Conservation (phyloP, 75 land plant species). For the Azolla pinnata region DNA sequence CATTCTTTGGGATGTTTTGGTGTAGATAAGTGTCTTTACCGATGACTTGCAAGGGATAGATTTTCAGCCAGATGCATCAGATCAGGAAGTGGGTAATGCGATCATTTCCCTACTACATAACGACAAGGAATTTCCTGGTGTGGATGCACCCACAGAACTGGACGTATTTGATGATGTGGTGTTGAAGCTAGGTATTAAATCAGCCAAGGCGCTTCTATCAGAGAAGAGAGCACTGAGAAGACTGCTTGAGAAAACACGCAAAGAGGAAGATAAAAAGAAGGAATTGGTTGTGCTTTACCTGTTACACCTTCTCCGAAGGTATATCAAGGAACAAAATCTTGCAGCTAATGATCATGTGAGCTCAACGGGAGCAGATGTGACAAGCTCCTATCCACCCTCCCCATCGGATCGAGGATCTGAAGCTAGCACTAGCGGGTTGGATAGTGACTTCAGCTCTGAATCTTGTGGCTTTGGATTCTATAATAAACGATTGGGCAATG, state of each 20-base stretch:
- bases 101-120: constrained; percentile 39
- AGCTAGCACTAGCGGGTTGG: constrained; percentile 4
- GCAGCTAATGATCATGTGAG: constrained; percentile 10
- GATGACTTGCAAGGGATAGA: constrained; percentile 34
- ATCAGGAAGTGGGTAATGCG: constrained; percentile 62
- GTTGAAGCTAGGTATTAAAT: constrained; percentile 34
- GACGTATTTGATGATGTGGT: constrained; percentile 45
- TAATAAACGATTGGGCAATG: constrained; percentile 12
- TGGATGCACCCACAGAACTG: constrained; percentile 26
- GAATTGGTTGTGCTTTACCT: constrained; percentile 43
- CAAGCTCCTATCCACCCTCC: constrained; percentile 8
- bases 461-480: not conserved
- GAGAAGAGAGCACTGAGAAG: constrained; percentile 60
- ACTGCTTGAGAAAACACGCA: constrained; percentile 39
- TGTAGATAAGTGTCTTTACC: constrained; percentile 37
- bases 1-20: no score
- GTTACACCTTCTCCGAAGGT: constrained; percentile 45
- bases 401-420: constrained; percentile 14
- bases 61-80: constrained; percentile 47
- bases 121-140: constrained; percentile 23
- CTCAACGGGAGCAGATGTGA: not conserved
- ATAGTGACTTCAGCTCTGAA: constrained; percentile 1
- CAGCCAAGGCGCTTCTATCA: constrained; percentile 40
- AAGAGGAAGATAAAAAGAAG: constrained; percentile 37
- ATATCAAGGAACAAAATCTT: constrained; percentile 26